phyloP scores from a whole-genome alignment of 78 protist species.

The Creolimax fragrantissima region DNA sequence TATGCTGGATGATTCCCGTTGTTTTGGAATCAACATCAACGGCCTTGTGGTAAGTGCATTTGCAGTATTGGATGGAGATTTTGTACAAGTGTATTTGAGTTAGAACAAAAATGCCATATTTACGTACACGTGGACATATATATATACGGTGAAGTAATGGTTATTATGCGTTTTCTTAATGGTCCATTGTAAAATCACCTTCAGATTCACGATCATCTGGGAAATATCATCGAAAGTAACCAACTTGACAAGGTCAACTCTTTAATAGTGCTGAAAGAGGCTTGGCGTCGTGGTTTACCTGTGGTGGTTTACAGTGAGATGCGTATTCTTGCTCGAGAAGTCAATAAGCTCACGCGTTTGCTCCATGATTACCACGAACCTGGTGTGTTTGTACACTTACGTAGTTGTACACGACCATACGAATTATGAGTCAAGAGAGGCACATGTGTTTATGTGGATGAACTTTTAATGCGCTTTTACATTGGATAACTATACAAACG shows the following conservation, averaged over 20 bases:
- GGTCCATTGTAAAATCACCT: background rate
- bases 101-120: background rate
- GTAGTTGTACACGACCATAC: too few relatives aligned
- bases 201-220: background rate
- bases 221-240: background rate
- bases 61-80: background rate
- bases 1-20: background rate
- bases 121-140: background rate
- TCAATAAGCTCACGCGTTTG: background rate
- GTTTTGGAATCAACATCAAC: background rate
- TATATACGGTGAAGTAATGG: background rate
- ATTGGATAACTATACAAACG: too few relatives aligned
- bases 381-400: too few relatives aligned
- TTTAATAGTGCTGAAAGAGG: background rate
- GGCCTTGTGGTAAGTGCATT: background rate
- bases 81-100: background rate
- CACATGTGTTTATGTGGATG: too few relatives aligned
- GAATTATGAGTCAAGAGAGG: too few relatives aligned
- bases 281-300: background rate
- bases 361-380: background rate
- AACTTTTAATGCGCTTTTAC: too few relatives aligned
- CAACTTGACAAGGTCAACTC: background rate
- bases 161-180: background rate
- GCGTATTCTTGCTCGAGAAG: background rate
- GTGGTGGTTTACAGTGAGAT: background rate